Evolutionary conservation across 768 basidiomycete species (phyloP).

Genomic region (Grammothele lineata): DNA sequence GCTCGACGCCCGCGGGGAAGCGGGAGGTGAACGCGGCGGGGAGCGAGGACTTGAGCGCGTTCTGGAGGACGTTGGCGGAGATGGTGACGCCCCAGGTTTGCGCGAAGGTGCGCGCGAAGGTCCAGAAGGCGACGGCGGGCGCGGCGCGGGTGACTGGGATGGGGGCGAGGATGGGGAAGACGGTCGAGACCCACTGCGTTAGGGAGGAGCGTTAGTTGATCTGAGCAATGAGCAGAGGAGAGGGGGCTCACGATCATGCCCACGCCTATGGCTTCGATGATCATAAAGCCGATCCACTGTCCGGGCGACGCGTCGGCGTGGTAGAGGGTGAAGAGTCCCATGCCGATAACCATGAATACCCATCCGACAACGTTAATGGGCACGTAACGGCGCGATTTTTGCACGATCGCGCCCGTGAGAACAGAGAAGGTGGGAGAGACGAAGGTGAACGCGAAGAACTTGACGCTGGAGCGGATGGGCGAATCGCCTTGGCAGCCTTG

Average conservation of each 20-base stretch:
- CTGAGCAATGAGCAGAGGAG: too few species aligned
- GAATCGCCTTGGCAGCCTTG: slow-evolving; percentile 36
- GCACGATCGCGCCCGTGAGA: slow-evolving; percentile 33
- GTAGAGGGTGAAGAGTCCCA: slow-evolving; percentile 15
- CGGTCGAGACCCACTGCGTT: background rate
- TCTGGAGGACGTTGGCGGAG: slow-evolving; percentile 47
- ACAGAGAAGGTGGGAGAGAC: slow-evolving; percentile 18
- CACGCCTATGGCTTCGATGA: slow-evolving; percentile 25
- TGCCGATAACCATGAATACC: slow-evolving; percentile 29
- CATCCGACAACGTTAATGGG: slow-evolving; percentile 34
- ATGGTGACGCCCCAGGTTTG: slow-evolving; percentile 52
- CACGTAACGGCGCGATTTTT: slow-evolving; percentile 31
- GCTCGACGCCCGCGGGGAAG: slow-evolving; percentile 34
- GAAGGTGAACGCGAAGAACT: slow-evolving; percentile 30
- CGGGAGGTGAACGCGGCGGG: slow-evolving; percentile 33
- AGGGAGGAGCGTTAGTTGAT: background rate
- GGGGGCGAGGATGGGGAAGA: slow-evolving; percentile 5
- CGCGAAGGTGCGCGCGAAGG: slow-evolving; percentile 18
- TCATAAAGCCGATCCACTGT: slow-evolving; percentile 15
- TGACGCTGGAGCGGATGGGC: slow-evolving; percentile 18
- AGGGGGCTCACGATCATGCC: slow-evolving; percentile 19
- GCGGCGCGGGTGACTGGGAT: slow-evolving; percentile 27
- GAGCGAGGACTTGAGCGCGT: slow-evolving; percentile 38
- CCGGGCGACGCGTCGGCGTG: slow-evolving; percentile 14
- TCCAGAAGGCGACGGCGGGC: slow-evolving; percentile 28